Percentiles rank a stretch among this genome's conserved stretches.
These are phyloP conservation scores for Echeveria elegans DNA, from an alignment of 164 flowering plant species.

Conservation along the genomic window DNA sequence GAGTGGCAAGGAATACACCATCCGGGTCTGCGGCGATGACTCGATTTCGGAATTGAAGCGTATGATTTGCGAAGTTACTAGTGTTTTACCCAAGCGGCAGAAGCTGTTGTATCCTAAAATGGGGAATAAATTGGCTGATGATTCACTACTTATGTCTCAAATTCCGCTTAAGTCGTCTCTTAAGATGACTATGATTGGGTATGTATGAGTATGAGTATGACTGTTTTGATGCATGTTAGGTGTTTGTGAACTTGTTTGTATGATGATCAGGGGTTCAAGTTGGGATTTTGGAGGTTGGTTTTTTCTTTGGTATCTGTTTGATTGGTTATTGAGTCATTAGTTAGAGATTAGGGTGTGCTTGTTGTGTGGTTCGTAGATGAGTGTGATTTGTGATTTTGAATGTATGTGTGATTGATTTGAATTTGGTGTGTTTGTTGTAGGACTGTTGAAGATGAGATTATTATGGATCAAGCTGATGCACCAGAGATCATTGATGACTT, in stretches of 20 bases:
- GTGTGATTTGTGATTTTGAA: background rate
- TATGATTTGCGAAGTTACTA: constrained; percentile 77
- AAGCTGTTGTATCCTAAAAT: constrained; percentile 94
- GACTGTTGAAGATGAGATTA: constrained; percentile 84
- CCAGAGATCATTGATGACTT: constrained; percentile 90
- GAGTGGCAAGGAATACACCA: constrained; percentile 94
- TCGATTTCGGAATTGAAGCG: constrained; percentile 85
- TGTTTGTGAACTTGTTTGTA: background rate
- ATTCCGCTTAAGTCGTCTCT: constrained; percentile 73
- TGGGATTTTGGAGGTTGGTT: background rate
- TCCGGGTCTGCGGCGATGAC: constrained; percentile 89
- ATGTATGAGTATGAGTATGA: no score
- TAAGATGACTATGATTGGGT: constrained; percentile 99
- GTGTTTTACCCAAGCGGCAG: constrained; percentile 88
- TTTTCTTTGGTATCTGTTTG: background rate
- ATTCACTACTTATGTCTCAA: constrained; percentile 59
- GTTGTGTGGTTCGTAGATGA: background rate
- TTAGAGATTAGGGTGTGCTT: background rate
- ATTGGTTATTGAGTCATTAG: background rate
- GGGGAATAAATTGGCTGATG: constrained; percentile 68
- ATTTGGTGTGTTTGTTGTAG: constrained; percentile 27
- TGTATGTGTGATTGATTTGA: background rate
- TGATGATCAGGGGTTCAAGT: background rate
- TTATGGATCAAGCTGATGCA: constrained; percentile 73
- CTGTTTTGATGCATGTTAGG: constrained; percentile 10